phyloP scores from a whole-genome alignment of 73 alveolate genomes.

The Halteria grandinella region DNA sequence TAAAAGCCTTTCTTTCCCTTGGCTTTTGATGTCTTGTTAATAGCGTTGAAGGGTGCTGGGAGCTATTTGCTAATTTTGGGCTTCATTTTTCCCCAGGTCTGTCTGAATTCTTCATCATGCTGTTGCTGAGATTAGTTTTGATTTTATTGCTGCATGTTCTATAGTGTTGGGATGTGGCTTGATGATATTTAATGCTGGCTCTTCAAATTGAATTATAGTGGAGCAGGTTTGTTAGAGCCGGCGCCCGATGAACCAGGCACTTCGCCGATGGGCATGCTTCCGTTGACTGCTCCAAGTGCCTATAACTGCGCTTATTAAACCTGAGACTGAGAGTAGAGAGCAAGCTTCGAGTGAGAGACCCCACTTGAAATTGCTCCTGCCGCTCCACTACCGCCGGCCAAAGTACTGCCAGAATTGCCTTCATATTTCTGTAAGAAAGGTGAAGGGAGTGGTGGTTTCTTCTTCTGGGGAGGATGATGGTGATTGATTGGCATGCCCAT shows the following conservation, averaged over 20 bases:
- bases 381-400: no score
- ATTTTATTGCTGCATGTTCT: constrained; percentile 4
- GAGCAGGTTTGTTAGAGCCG: background rate
- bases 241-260: no score
- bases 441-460: constrained; percentile 46
- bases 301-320: constrained; percentile 29
- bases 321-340: constrained; percentile 41
- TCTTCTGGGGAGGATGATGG: no score
- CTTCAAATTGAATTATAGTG: constrained; percentile 8
- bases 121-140: background rate
- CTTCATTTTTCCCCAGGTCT: constrained; percentile 61
- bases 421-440: constrained; percentile 46
- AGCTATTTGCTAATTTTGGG: constrained; percentile 52
- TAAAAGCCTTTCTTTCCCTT: constrained; percentile 46
- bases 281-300: constrained; percentile 13
- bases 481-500: no score
- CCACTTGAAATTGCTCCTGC: no score
- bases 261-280: background rate
- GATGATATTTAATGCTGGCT: constrained; percentile 34
- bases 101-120: constrained; percentile 48
- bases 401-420: no score
- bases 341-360: constrained; percentile 47
- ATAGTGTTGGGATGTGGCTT: constrained; percentile 33
- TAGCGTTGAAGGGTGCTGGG: constrained; percentile 61
- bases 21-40: constrained; percentile 50